phyloP scores from a whole-genome alignment of 2,329 filamentous ascomycete genomes.

The Fusarium euwallaceae region DNA sequence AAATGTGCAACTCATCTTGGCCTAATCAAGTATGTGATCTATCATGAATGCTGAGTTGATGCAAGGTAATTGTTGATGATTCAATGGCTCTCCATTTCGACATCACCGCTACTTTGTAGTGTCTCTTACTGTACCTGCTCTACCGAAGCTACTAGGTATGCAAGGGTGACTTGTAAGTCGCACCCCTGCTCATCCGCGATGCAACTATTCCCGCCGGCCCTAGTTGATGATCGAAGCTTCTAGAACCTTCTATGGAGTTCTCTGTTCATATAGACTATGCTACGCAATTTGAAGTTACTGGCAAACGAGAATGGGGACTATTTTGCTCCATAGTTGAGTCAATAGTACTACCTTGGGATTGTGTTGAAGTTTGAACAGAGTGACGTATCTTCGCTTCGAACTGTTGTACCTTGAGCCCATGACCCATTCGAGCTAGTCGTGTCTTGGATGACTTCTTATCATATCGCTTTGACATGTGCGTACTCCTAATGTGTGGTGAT shows the following conservation, averaged over 20 bases:
- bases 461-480: neutral
- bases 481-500: neutral
- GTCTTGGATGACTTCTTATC: neutral
- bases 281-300: neutral
- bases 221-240: slow-evolving; percentile 40
- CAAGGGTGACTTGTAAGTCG: slow-evolving; percentile 16
- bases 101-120: neutral
- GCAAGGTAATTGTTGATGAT: neutral
- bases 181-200: slow-evolving; percentile 22
- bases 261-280: neutral
- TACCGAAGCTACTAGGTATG: neutral
- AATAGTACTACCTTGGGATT: neutral
- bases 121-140: neutral
- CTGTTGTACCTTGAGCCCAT: neutral
- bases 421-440: neutral
- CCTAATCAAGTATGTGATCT: neutral
- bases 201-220: slow-evolving; percentile 31
- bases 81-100: neutral
- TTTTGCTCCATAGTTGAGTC: neutral
- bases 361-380: neutral
- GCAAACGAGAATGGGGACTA: neutral
- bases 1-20: neutral
- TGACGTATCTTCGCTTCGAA: neutral
- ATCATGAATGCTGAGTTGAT: neutral
- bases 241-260: slow-evolving; percentile 43